Conservation (phyloP, 768 basidiomycete genomes). For the Leucosporidium creatinivorum region DNA sequence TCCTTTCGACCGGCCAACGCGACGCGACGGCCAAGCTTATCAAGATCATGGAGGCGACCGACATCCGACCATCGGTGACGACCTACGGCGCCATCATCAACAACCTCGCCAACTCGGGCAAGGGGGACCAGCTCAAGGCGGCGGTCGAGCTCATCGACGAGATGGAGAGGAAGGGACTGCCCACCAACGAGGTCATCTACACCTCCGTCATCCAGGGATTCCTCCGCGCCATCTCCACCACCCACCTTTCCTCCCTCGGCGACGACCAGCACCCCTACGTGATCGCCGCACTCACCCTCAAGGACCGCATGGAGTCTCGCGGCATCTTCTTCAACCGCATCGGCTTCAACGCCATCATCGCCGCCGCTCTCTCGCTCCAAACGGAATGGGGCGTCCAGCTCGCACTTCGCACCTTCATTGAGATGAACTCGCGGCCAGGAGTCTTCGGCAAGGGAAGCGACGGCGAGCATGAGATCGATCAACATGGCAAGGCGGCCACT, state of each 20-base stretch:
- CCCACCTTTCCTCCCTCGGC: constrained; percentile 34
- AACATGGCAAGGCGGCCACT: constrained; percentile 48
- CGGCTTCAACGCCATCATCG: constrained; percentile 71
- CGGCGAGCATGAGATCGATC: constrained; percentile 58
- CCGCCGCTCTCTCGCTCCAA: constrained; percentile 55
- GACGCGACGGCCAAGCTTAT: constrained; percentile 63
- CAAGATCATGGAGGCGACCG: constrained; percentile 66
- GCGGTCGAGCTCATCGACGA: constrained; percentile 62
- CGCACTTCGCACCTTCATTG: constrained; percentile 29
- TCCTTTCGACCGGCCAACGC: constrained; percentile 59
- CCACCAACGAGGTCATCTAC: constrained; percentile 74
- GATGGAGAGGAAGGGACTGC: constrained; percentile 56
- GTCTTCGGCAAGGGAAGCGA: constrained; percentile 46
- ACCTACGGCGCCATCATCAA: constrained; percentile 75
- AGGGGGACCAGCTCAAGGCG: constrained; percentile 48
- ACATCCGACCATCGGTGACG: constrained; percentile 63
- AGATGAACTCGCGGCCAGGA: constrained; percentile 47
- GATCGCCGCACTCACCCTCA: constrained; percentile 50
- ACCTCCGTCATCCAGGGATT: constrained; percentile 69
- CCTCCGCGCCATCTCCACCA: constrained; percentile 51
- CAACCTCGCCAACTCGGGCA: constrained; percentile 56
- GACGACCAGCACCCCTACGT: constrained; percentile 49
- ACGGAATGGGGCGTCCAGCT: constrained; percentile 22
- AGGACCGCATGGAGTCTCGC: constrained; percentile 21
- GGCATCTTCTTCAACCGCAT: constrained; percentile 54